These are phyloP conservation scores for Haplographium delicatum DNA, from an alignment of 495 filamentous ascomycete species.

Conservation along the genomic window DNA sequence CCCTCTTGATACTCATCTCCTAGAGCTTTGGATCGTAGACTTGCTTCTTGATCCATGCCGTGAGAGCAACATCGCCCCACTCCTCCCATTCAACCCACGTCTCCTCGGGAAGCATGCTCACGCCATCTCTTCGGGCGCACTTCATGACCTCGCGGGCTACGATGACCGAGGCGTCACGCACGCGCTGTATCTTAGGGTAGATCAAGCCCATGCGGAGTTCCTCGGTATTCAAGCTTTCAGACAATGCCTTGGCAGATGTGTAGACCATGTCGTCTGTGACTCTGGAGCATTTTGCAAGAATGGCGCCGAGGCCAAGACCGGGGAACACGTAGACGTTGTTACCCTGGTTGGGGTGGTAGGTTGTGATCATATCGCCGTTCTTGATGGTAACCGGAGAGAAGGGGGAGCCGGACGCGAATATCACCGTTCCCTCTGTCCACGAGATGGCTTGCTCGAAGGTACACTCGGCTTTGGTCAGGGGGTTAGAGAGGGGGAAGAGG, in stretches of 20 bases:
- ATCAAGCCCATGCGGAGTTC: slow-evolving; percentile 79
- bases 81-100: slow-evolving; percentile 81
- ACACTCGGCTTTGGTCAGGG: slow-evolving; percentile 92
- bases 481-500: slow-evolving; percentile 93
- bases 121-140: slow-evolving; percentile 60
- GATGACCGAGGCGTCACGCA: slow-evolving; percentile 81
- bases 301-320: slow-evolving; percentile 90
- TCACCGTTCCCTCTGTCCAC: slow-evolving; percentile 80
- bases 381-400: slow-evolving; percentile 70
- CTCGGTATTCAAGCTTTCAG: slow-evolving; percentile 68
- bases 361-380: slow-evolving; percentile 58
- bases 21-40: slow-evolving; percentile 78
- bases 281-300: slow-evolving; percentile 80
- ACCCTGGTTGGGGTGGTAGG: slow-evolving; percentile 86
- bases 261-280: slow-evolving; percentile 97
- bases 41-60: slow-evolving; percentile 69
- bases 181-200: slow-evolving; percentile 90
- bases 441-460: slow-evolving; percentile 87
- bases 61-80: slow-evolving; percentile 70
- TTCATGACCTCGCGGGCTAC: slow-evolving; percentile 93
- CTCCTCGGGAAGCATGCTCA: slow-evolving; percentile 53
- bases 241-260: slow-evolving; percentile 77
- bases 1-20: no score
- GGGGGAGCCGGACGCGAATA: slow-evolving; percentile 94
- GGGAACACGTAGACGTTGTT: slow-evolving; percentile 95